These are phyloP conservation scores for Paraconiothyrium sp. DNA, from an alignment of 2,329 filamentous ascomycete species.

Conservation along the genomic window DNA sequence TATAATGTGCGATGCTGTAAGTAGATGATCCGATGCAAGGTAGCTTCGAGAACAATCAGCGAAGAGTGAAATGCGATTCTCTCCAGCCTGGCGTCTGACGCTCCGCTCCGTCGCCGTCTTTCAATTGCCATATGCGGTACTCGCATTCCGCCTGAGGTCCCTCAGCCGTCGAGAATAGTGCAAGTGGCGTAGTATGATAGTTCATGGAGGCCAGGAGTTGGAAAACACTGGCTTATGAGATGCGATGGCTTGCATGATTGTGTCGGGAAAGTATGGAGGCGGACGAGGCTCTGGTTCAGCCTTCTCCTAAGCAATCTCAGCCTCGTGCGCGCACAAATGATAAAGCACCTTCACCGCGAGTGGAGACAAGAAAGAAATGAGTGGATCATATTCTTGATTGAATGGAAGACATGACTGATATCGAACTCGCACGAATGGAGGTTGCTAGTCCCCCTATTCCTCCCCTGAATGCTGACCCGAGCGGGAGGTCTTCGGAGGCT, in stretches of 20 bases:
- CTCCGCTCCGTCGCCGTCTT: not conserved
- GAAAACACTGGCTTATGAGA: not conserved
- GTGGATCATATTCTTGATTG: not conserved
- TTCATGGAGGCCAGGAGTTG: not conserved
- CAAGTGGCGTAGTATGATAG: slow-evolving; percentile 2
- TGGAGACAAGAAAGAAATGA: not conserved
- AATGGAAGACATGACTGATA: not conserved
- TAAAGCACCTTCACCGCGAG: not conserved
- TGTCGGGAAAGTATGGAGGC: not conserved
- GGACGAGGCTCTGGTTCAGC: slow-evolving; percentile 6
- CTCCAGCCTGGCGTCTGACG: not conserved
- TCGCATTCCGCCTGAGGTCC: not conserved
- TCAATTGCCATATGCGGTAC: not conserved
- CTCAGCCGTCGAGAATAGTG: not conserved
- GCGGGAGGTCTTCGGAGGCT: not conserved
- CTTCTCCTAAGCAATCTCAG: not conserved
- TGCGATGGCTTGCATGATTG: slow-evolving; percentile 6
- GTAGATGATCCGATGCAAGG: not conserved
- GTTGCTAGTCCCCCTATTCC: not conserved
- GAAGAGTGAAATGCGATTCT: not conserved
- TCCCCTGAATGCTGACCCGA: not conserved
- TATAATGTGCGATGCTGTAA: too few species aligned
- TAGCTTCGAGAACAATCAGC: not conserved
- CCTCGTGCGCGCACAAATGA: not conserved
- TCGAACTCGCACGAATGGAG: not conserved